phyloP scores from a whole-genome alignment of 306 rosid genomes.

The Geum urbanum region DNA sequence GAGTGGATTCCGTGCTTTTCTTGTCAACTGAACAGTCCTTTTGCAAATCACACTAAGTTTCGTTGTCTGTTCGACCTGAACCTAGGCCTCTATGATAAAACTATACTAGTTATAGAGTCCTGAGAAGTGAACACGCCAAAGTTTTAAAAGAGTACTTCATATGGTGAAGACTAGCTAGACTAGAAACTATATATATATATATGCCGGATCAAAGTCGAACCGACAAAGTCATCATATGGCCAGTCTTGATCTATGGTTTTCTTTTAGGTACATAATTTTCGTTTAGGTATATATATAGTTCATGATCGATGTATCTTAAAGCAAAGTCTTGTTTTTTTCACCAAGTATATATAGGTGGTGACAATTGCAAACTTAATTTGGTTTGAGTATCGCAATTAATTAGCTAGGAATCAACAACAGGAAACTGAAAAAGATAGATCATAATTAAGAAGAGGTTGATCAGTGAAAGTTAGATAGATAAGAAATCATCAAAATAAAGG shows the following conservation, averaged over 20 bases:
- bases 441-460: neutral
- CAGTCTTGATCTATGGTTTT: no score
- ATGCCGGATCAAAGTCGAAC: neutral
- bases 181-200: neutral
- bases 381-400: neutral
- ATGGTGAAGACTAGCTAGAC: neutral
- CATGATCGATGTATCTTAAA: neutral
- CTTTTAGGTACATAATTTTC: neutral
- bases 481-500: neutral
- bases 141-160: neutral
- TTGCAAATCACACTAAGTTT: constrained; percentile 28
- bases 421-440: neutral
- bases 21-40: constrained; percentile 34
- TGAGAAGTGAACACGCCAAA: neutral
- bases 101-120: neutral
- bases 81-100: neutral
- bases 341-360: neutral
- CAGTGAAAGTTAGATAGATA: neutral
- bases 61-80: constrained; percentile 45
- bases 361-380: neutral
- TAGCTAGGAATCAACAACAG: neutral
- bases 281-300: neutral
- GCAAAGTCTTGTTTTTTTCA: neutral
- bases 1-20: constrained; percentile 32
- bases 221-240: no score